A percentile compares a stretch with the other conserved stretches of the same genome.
Conservation (phyloP, 441 rosid species). For the Hura crepitans region DNA sequence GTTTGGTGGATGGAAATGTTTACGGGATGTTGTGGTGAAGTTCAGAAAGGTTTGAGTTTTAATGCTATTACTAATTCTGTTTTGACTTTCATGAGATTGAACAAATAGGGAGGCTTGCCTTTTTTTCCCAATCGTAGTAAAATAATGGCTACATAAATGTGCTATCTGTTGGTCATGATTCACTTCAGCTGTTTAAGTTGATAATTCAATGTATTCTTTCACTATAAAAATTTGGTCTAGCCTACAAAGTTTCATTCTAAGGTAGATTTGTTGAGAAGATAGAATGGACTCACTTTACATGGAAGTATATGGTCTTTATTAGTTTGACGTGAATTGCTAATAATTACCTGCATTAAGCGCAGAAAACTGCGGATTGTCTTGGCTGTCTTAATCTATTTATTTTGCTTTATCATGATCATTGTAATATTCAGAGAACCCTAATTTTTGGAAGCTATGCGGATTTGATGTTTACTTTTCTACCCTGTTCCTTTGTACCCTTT, state of each 20-base stretch:
- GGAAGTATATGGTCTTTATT: background rate
- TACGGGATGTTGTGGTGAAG: conserved; percentile 75
- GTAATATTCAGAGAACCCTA: background rate
- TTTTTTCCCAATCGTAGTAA: background rate
- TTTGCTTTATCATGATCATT: background rate
- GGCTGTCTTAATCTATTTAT: background rate
- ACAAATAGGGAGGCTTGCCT: background rate
- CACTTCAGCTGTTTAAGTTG: background rate
- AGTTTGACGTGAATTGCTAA: background rate
- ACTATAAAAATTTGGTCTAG: background rate
- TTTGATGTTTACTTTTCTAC: background rate
- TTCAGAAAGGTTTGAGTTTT: conserved; percentile 59
- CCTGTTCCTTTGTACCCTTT: background rate
- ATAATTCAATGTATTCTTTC: background rate
- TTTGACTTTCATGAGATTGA: conserved; percentile 19
- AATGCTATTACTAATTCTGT: background rate
- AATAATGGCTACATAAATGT: background rate
- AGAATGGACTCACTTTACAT: background rate
- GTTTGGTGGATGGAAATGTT: conserved; percentile 92
- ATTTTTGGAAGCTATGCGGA: background rate
- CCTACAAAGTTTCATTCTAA: background rate
- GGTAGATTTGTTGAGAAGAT: conserved; percentile 2
- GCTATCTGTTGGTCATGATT: background rate
- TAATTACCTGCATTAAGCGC: too few species aligned
- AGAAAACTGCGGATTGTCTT: background rate